Conservation (phyloP, 2,329 filamentous ascomycete genomes). For the Colletotrichum lupini region DNA sequence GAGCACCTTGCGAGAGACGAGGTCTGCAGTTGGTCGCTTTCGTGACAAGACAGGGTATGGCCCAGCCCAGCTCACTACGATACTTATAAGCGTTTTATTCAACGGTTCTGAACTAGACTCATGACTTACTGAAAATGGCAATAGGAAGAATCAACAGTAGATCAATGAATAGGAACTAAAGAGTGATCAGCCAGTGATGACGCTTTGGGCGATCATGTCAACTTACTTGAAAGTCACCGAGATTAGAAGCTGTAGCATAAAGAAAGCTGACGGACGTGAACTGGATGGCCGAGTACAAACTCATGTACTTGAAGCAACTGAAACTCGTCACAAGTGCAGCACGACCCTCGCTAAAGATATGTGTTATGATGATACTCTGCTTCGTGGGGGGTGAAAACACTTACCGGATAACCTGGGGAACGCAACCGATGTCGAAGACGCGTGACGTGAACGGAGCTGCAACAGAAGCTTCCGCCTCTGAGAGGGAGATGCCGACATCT, state of each 20-base stretch:
- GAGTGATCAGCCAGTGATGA: background rate
- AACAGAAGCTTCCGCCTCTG: slow-evolving; percentile 96
- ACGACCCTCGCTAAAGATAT: slow-evolving; percentile 77
- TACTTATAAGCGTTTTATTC: background rate
- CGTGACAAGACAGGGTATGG: slow-evolving; percentile 80
- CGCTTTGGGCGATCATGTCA: background rate
- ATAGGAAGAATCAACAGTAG: slow-evolving; percentile 92
- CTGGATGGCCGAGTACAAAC: slow-evolving; percentile 97
- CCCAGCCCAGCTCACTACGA: slow-evolving; percentile 89
- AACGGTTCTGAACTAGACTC: slow-evolving; percentile 12
- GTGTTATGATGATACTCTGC: background rate
- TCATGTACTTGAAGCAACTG: slow-evolving; percentile 99
- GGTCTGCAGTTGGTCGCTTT: slow-evolving; percentile 90
- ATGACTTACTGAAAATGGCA: slow-evolving; percentile 83
- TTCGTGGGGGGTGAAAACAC: slow-evolving; percentile 38
- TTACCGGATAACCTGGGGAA: slow-evolving; percentile 88
- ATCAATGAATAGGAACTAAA: slow-evolving; percentile 91
- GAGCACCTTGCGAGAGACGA: slow-evolving; percentile 93
- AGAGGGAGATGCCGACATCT: slow-evolving; percentile 96
- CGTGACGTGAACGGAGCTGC: slow-evolving; percentile 98
- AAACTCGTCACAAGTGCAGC: slow-evolving; percentile 98
- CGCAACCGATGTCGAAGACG: slow-evolving; percentile 95
- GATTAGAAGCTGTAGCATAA: slow-evolving; percentile 91
- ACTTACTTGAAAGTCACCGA: slow-evolving; percentile 89
- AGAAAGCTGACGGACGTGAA: slow-evolving; percentile 98